phyloP scores from a whole-genome alignment of 305 asterid genomes.

The Fraxinus sp. region DNA sequence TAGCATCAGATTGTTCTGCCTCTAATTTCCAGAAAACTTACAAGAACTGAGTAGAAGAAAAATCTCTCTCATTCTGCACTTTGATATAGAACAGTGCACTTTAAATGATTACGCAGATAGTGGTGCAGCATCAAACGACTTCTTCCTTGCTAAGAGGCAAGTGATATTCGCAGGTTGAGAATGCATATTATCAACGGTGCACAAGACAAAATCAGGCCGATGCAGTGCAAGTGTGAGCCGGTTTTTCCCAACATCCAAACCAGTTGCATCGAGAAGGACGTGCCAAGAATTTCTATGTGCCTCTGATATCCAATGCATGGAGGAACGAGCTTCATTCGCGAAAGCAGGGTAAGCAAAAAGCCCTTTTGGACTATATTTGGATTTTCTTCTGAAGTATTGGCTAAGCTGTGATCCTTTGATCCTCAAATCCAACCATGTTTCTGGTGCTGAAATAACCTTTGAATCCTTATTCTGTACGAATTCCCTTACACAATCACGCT shows the following conservation, averaged over 20 bases:
- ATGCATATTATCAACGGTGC: conserved; percentile 45
- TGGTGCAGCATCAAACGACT: conserved; percentile 50
- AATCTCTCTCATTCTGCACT: not conserved
- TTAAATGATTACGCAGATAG: conserved; percentile 26
- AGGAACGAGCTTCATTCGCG: conserved; percentile 43
- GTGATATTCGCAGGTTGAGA: conserved; percentile 55
- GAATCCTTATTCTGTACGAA: conserved; percentile 54
- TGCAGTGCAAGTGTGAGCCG: conserved; percentile 57
- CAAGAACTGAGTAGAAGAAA: not conserved
- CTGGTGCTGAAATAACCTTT: conserved; percentile 66
- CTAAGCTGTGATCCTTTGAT: conserved; percentile 85
- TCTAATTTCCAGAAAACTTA: not conserved
- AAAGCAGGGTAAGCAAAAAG: conserved; percentile 62
- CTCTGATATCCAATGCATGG: conserved; percentile 90
- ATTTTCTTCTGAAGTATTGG: conserved; percentile 67
- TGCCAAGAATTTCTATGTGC: conserved; percentile 78
- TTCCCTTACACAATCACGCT: conserved; percentile 46
- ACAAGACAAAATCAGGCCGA: conserved; percentile 66
- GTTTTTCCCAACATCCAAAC: conserved; percentile 44
- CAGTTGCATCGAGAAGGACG: conserved; percentile 64
- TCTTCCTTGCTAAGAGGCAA: conserved; percentile 66
- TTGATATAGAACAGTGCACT: not conserved
- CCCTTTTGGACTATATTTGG: conserved; percentile 68
- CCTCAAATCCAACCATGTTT: conserved; percentile 79
- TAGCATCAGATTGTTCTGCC: not conserved